Evolutionary conservation across 352 stramenopile genomes (phyloP).

Genomic region (Globisporangium spiculum): DNA sequence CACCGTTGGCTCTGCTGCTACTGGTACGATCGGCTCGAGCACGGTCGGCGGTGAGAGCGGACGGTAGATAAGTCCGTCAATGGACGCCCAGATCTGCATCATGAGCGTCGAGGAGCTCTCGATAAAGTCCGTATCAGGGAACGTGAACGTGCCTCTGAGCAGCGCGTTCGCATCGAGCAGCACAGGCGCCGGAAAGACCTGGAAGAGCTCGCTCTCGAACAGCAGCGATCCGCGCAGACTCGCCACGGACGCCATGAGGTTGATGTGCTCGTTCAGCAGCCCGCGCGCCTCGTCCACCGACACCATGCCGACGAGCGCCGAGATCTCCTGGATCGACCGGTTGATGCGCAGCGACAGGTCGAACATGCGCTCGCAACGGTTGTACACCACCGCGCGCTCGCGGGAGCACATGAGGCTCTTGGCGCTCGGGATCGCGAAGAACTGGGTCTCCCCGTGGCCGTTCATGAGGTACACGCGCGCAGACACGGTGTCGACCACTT

Average conservation of each 20-base stretch:
- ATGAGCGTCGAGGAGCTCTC: constrained; percentile 68
- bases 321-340: constrained; percentile 85
- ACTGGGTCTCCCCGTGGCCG: constrained; percentile 63
- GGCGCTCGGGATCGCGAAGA: constrained; percentile 49
- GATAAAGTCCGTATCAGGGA: constrained; percentile 51
- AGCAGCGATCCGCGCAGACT: constrained; percentile 71
- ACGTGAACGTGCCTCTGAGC: constrained; percentile 56
- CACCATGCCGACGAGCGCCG: constrained; percentile 76
- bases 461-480: constrained; percentile 86
- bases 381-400: constrained; percentile 76
- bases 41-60: constrained; percentile 63
- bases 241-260: constrained; percentile 78
- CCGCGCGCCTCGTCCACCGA: constrained; percentile 73
- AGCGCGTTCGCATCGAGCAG: constrained; percentile 78
- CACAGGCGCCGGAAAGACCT: constrained; percentile 79
- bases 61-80: constrained; percentile 79
- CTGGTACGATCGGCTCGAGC: constrained; percentile 28
- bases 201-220: constrained; percentile 85
- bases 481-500: constrained; percentile 54
- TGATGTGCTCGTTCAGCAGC: constrained; percentile 82
- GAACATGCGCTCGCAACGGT: constrained; percentile 85
- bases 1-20: constrained; percentile 8
- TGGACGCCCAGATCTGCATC: constrained; percentile 85
- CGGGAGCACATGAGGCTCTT: constrained; percentile 74
- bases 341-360: constrained; percentile 87